Percentiles rank a stretch among this genome's conserved stretches.
Evolutionary conservation across 2,329 filamentous ascomycete genomes (phyloP).

Genomic region (Colletotrichum tropicale): DNA sequence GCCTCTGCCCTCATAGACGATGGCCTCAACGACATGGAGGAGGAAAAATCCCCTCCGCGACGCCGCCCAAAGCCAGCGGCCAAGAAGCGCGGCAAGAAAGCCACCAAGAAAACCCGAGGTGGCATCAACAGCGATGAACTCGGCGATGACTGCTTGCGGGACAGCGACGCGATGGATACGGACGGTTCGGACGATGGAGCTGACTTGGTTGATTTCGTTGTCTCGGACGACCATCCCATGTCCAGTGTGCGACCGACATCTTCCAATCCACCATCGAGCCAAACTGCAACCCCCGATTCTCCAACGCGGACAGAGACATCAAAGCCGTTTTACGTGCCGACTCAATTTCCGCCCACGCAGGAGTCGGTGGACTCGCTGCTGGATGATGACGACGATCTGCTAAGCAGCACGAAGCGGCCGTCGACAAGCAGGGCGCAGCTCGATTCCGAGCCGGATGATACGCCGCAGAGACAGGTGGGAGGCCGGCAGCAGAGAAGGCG

Average conservation of each 20-base stretch:
- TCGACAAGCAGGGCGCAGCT: neutral
- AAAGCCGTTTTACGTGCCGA: slow-evolving; percentile 42
- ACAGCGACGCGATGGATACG: slow-evolving; percentile 50
- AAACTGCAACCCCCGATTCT: slow-evolving; percentile 30
- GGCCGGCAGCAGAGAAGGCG: slow-evolving; percentile 11
- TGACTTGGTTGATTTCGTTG: slow-evolving; percentile 62
- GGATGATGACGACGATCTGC: neutral
- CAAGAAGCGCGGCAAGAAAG: slow-evolving; percentile 17
- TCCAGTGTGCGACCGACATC: slow-evolving; percentile 35
- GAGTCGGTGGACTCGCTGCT: slow-evolving; percentile 34
- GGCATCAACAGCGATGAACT: slow-evolving; percentile 50
- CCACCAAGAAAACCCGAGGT: slow-evolving; percentile 7
- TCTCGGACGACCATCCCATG: slow-evolving; percentile 48
- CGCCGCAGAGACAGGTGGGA: neutral
- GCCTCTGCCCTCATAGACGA: slow-evolving; percentile 1
- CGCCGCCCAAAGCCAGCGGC: slow-evolving; percentile 21
- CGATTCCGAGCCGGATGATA: slow-evolving; percentile 9
- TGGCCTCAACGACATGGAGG: slow-evolving; percentile 22
- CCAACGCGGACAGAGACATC: slow-evolving; percentile 23
- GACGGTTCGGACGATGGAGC: slow-evolving; percentile 53
- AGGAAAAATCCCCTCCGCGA: slow-evolving; percentile 8
- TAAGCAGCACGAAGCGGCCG: neutral
- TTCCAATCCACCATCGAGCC: slow-evolving; percentile 21
- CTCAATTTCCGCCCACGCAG: slow-evolving; percentile 41
- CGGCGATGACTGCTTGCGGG: slow-evolving; percentile 56